Evolutionary conservation across 495 filamentous ascomycete species (phyloP).

Genomic region (Jackrogersella multiformis): DNA sequence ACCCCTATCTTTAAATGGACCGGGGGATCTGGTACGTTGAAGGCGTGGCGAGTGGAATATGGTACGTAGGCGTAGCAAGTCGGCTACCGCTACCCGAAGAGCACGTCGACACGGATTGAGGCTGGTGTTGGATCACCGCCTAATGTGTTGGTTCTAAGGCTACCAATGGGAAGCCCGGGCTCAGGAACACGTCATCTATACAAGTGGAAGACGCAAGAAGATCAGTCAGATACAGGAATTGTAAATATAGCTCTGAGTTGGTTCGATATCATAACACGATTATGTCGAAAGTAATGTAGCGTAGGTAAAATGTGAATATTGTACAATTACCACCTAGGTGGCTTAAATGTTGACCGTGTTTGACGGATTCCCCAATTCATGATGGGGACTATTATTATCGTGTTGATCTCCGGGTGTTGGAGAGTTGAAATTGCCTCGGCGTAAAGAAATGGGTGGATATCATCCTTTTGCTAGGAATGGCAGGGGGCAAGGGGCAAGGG

Average conservation of each 20-base stretch:
- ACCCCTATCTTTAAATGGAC: slow-evolving; percentile 26
- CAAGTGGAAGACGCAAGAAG: slow-evolving; percentile 16
- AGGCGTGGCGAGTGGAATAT: slow-evolving; percentile 32
- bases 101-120: slow-evolving; percentile 22
- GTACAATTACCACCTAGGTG: slow-evolving; percentile 19
- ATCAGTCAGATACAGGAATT: slow-evolving; percentile 12
- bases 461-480: neutral
- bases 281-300: neutral
- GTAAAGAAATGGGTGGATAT: slow-evolving; percentile 13
- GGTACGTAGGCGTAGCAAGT: slow-evolving; percentile 23
- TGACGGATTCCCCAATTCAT: neutral
- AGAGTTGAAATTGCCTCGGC: slow-evolving; percentile 39
- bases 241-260: slow-evolving; percentile 11
- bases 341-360: slow-evolving; percentile 14
- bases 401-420: slow-evolving; percentile 28
- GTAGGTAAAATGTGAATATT: neutral
- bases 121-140: slow-evolving; percentile 27
- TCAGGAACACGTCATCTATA: slow-evolving; percentile 41
- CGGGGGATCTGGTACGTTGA: slow-evolving; percentile 15
- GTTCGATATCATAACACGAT: slow-evolving; percentile 15
- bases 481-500: neutral
- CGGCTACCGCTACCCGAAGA: slow-evolving; percentile 8
- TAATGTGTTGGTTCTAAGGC: slow-evolving; percentile 36
- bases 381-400: slow-evolving; percentile 17
- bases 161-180: slow-evolving; percentile 32